Evolutionary conservation across 176 grass and related monocot genomes (phyloP).

Genomic region (Raddia distichophylla): DNA sequence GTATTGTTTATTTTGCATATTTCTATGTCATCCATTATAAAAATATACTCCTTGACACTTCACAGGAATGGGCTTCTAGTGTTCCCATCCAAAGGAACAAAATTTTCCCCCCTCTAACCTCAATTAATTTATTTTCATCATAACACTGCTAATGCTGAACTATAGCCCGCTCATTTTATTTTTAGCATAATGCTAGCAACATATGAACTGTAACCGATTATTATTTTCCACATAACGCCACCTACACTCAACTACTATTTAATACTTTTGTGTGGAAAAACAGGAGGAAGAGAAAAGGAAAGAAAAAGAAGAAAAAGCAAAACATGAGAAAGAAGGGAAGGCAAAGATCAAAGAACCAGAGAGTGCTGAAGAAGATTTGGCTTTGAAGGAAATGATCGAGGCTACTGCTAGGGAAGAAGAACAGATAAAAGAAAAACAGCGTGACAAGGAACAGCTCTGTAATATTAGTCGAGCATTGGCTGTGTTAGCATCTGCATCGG

Average conservation of each 20-base stretch:
- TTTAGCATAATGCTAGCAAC: slow-evolving; percentile 5
- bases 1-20: slow-evolving; percentile 25
- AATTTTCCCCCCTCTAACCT: not conserved
- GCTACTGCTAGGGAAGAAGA: slow-evolving; percentile 87
- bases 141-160: slow-evolving; percentile 7
- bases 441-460: slow-evolving; percentile 73
- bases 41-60: not conserved
- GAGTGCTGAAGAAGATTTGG: slow-evolving; percentile 71
- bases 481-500: slow-evolving; percentile 91
- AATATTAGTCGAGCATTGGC: slow-evolving; percentile 83
- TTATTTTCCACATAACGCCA: slow-evolving; percentile 22
- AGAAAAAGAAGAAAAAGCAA: slow-evolving; percentile 76
- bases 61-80: slow-evolving; percentile 1
- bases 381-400: slow-evolving; percentile 94
- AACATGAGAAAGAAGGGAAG: slow-evolving; percentile 53
- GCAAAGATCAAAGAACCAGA: slow-evolving; percentile 56
- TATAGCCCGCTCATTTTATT: slow-evolving; percentile 28
- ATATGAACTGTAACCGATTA: slow-evolving; percentile 12
- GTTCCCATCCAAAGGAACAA: not conserved
- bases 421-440: slow-evolving; percentile 63
- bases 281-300: slow-evolving; percentile 91
- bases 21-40: slow-evolving; percentile 14
- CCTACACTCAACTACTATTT: slow-evolving; percentile 32
- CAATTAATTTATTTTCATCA: slow-evolving; percentile 2
- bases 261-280: slow-evolving; percentile 37